A percentile compares a stretch with the other conserved stretches of the same genome.
These are phyloP conservation scores for Chalaropsis thielavioides DNA, from an alignment of 2,329 filamentous ascomycete species.

Conservation along the genomic window DNA sequence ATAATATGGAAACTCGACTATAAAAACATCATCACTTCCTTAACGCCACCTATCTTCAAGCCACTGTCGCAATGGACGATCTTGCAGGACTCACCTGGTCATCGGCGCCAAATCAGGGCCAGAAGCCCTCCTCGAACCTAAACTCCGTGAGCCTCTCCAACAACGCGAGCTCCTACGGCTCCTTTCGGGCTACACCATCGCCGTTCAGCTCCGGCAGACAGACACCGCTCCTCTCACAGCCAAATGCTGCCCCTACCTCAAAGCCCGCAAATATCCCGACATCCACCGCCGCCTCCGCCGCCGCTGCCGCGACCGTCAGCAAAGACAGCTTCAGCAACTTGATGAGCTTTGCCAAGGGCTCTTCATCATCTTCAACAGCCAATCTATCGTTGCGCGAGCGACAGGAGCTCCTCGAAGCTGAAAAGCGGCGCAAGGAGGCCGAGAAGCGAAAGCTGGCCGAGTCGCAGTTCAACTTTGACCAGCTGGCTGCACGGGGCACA, in stretches of 20 bases:
- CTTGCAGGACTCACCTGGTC: constrained; percentile 48
- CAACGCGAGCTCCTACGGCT: constrained; percentile 33
- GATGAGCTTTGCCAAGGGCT: constrained; percentile 38
- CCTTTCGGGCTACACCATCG: constrained; percentile 42
- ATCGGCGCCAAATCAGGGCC: constrained; percentile 25
- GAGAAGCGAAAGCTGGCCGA: constrained; percentile 59
- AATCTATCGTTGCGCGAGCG: constrained; percentile 69
- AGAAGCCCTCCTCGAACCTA: constrained; percentile 27
- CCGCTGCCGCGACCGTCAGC: constrained; percentile 30
- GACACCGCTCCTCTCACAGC: constrained; percentile 29
- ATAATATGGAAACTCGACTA: background rate
- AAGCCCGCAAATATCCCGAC: background rate
- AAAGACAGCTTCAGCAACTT: constrained; percentile 68
- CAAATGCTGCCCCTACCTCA: background rate
- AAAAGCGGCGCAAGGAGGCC: constrained; percentile 58
- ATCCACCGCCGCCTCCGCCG: constrained; percentile 32
- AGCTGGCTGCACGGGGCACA: constrained; percentile 51
- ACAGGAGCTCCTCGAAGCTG: constrained; percentile 49
- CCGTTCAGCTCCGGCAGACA: constrained; percentile 41
- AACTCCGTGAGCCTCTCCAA: constrained; percentile 28
- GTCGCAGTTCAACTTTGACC: constrained; percentile 59
- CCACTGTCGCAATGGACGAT: constrained; percentile 40
- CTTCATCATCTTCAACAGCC: constrained; percentile 38
- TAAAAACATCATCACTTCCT: background rate
- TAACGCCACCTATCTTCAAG: background rate